Evolutionary conservation across 2,329 filamentous ascomycete genomes (phyloP), one percentile per base, ranked within the genome.

Genomic region (Fusarium mundagurra): DNA sequence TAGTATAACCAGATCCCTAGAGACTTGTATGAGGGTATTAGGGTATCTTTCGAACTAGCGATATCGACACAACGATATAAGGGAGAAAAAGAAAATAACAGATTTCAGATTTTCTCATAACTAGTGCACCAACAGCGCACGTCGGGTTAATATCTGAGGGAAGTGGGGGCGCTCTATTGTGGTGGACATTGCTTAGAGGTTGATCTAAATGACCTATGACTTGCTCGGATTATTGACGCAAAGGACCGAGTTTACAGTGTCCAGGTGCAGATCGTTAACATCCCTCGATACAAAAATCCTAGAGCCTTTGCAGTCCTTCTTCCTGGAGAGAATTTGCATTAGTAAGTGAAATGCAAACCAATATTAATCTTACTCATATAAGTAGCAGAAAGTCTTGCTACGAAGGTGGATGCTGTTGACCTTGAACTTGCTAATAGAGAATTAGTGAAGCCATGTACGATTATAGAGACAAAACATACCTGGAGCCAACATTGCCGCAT

Each of bases 261-360:
- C 16, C 6, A 60, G 20, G 20, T 33, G 43, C 6, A 60, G 20
- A 24, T 60, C 57, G 5, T 27, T n/a, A 18, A n/a, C 57, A 12
- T 60, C 57, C 20, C 43, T 31, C 10, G 57, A 9, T 16, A 31
- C 12, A 9, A 50, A 60, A 29, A 60, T 38, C 7, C 43, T 24
- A 11, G 57, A 14, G 2, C 57, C 57, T 38, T 60, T 60, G 8
- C 57, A 60, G 3, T 60, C 48, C 43, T 50, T 48, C 20, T 34
- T 33, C 43, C 57, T 60, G 2, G 0, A 2, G 0, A 12, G 0
- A 11, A 24, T 48, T 16, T 0, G 22, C n/a, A 27, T 8, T 1
- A n/a, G 33, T 24, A 36, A 31, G 1, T 31, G 4, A 38, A 9
- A 5, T n/a, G 2, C 6, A 29, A 16, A 2, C 24, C 6, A 5